Evolutionary conservation across 257 asterid genomes (phyloP), one percentile per base, ranked within the genome.

Genomic region (Handroanthus guayacan): DNA sequence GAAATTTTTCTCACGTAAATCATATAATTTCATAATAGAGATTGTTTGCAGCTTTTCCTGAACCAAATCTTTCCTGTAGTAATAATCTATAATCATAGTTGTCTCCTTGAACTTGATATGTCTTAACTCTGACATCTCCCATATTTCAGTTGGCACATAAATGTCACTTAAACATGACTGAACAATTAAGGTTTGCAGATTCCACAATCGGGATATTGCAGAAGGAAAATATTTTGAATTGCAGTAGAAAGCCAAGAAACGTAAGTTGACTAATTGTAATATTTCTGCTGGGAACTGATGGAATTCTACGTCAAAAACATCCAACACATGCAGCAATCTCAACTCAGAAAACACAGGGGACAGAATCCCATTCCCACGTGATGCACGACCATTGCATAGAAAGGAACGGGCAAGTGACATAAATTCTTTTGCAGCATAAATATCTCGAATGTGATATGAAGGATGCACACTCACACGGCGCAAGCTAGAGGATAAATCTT

Each of bases 51-150:
- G 41, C 8, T 47, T 20, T 16, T 71, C 39, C 0, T 16, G 31
- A 66, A 72, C 39, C 31, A 25, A 62, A 31, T 16, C 16, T n/a
- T 7, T 20, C 45, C 0, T 39, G 1, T 47, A 11, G 1, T 5
- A 3, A 3, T 9, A 1, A 4, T 18, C 6, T 4, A 17, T 8
- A 3, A 0, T 4, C 39, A 47, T 6, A 34, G 5, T 5, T 16
- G n/a, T 16, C 2, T 43, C 17, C 2, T 8, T 74, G 2, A 43
- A 0, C 34, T 64, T 14, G 10, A 75, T 3, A 48, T 75, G 80
- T 11, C 80, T 75, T 6, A 75, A 41, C 58, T 75, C 65, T 5
- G 67, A n/a, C 62, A 58, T 17, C 50, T 45, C 67, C 67, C 71
- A 75, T 16, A 75, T 44, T 55, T 34, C 64, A 48, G 57, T 18